A percentile compares a stretch with the other conserved stretches of the same genome.
These are phyloP conservation scores for Spirogloea muscicola DNA, from an alignment of 139 green algal genomes.

Conservation along the genomic window DNA sequence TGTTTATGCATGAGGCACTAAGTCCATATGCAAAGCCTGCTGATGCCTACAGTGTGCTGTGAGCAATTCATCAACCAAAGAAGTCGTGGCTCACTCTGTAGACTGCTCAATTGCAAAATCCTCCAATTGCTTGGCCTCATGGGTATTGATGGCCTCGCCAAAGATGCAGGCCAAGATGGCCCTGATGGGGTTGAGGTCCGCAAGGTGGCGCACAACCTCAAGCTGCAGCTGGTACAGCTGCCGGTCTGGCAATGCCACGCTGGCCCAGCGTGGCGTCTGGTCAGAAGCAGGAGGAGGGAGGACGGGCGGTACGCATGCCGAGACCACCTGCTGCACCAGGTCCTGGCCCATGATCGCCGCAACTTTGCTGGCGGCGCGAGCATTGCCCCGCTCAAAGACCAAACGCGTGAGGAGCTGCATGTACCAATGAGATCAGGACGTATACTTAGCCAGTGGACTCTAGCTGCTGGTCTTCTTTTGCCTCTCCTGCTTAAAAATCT, in stretches of 20 bases:
- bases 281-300: background rate
- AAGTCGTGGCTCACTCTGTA: constrained; percentile 3
- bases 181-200: constrained; percentile 1
- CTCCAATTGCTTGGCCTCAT: background rate
- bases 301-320: constrained; percentile 24
- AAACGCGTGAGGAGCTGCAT: constrained; percentile 34
- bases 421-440: too few species aligned
- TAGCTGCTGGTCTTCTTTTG: too few species aligned
- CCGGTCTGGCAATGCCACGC: background rate
- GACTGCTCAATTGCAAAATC: constrained; percentile 22
- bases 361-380: constrained; percentile 24
- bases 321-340: constrained; percentile 36
- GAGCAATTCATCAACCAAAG: too few species aligned
- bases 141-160: background rate
- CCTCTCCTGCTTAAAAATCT: too few species aligned
- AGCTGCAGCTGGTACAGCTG: constrained; percentile 23
- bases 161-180: constrained; percentile 28
- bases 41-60: too few species aligned
- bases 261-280: constrained; percentile 1
- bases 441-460: too few species aligned
- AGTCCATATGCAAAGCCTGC: too few species aligned
- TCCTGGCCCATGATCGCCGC: constrained; percentile 34
- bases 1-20: too few species aligned
- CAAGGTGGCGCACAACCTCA: constrained; percentile 33
- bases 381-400: constrained; percentile 36